Evolutionary conservation across 1,284 basidiomycete species (phyloP).

Genomic region (Papiliotrema laurentii): DNA sequence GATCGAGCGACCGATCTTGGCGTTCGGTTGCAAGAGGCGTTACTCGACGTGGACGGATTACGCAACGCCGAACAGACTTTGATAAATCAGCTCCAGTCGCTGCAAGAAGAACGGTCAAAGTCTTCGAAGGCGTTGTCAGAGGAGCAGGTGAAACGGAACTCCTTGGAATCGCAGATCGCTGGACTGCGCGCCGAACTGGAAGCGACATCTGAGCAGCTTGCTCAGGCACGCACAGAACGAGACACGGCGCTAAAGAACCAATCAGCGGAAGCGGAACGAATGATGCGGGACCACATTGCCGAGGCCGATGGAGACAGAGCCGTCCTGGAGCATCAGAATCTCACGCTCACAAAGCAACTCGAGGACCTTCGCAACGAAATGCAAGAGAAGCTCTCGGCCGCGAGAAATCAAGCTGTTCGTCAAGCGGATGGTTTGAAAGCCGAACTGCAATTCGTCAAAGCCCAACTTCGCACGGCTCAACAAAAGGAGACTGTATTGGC

Average conservation of each 20-base stretch:
- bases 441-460: constrained; percentile 44
- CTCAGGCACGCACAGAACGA: constrained; percentile 64
- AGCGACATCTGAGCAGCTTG: constrained; percentile 56
- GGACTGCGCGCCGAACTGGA: constrained; percentile 42
- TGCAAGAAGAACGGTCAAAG: constrained; percentile 68
- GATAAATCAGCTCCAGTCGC: constrained; percentile 56
- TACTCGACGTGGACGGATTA: constrained; percentile 58
- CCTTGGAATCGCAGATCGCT: constrained; percentile 66
- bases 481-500: constrained; percentile 36
- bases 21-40: constrained; percentile 55
- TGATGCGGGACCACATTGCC: constrained; percentile 78
- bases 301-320: constrained; percentile 88
- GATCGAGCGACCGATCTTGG: constrained; percentile 55
- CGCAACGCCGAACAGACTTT: constrained; percentile 54
- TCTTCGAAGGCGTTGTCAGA: constrained; percentile 67
- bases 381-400: constrained; percentile 39
- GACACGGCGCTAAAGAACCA: constrained; percentile 68
- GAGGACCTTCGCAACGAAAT: constrained; percentile 37
- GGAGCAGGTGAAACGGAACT: constrained; percentile 64
- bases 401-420: constrained; percentile 39
- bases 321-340: constrained; percentile 79
- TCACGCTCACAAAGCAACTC: constrained; percentile 59
- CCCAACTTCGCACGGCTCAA: constrained; percentile 43
- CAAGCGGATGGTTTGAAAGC: constrained; percentile 47
- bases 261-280: constrained; percentile 73